phyloP scores from a whole-genome alignment of 306 rosid genomes.

The Rosa persica region DNA sequence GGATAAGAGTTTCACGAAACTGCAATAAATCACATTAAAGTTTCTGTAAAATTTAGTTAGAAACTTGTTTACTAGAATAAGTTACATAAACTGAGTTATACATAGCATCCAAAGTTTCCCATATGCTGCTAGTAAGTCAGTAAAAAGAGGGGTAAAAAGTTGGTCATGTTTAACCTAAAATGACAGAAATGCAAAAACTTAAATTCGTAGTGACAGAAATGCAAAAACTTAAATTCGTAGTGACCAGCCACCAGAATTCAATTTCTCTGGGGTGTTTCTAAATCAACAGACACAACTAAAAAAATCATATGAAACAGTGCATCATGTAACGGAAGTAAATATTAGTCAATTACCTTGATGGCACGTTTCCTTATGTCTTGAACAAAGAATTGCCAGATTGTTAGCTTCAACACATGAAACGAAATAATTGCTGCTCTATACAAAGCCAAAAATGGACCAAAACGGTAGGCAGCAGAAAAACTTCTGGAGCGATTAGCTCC shows the following conservation, averaged over 20 bases:
- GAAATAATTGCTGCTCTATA: slow-evolving; percentile 90
- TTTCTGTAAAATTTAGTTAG: slow-evolving; percentile 34
- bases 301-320: not conserved
- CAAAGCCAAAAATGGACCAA: slow-evolving; percentile 84
- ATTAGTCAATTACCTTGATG: slow-evolving; percentile 52
- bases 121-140: not conserved
- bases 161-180: not conserved
- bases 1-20: slow-evolving; percentile 95
- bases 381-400: slow-evolving; percentile 66
- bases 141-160: not conserved
- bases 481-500: slow-evolving; percentile 67
- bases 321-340: not conserved
- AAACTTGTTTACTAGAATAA: slow-evolving; percentile 1
- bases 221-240: not conserved
- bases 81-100: not conserved
- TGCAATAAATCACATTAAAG: slow-evolving; percentile 54
- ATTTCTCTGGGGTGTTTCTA: not conserved
- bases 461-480: slow-evolving; percentile 55
- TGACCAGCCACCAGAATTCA: not conserved
- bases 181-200: not conserved
- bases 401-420: slow-evolving; percentile 71
- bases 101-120: not conserved
- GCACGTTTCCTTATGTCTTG: slow-evolving; percentile 75
- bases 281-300: slow-evolving; percentile 12
- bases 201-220: not conserved